Percentiles rank a stretch among this genome's conserved stretches.
Evolutionary conservation across 2,329 filamentous ascomycete genomes (phyloP).

Genomic region (Calonectria hawksworthii): DNA sequence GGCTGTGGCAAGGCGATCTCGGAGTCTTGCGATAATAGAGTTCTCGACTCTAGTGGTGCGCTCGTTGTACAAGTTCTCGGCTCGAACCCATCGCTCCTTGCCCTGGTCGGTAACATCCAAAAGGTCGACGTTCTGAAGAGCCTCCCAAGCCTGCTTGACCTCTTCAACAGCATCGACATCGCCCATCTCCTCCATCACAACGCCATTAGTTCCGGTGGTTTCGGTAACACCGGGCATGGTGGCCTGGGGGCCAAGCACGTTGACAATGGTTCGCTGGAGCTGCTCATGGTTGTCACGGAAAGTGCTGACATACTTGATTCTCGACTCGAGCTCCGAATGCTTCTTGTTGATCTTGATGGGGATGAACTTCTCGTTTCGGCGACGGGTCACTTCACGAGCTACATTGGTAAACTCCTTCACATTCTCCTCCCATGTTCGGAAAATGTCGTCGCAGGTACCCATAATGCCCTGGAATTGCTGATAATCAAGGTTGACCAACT

Average conservation of each 20-base stretch:
- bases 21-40: slow-evolving; percentile 94
- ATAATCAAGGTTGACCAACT: slow-evolving; percentile 93
- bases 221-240: slow-evolving; percentile 69
- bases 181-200: slow-evolving; percentile 92
- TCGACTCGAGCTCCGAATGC: slow-evolving; percentile 89
- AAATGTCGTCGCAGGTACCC: slow-evolving; percentile 86
- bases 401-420: slow-evolving; percentile 99
- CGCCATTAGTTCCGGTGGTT: slow-evolving; percentile 68
- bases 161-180: slow-evolving; percentile 98
- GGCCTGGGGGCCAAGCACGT: slow-evolving; percentile 87
- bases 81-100: slow-evolving; percentile 91
- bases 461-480: slow-evolving; percentile 90
- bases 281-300: slow-evolving; percentile 99
- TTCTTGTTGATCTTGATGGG: slow-evolving; percentile 95
- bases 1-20: slow-evolving; percentile 93
- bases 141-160: slow-evolving; percentile 93
- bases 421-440: slow-evolving; percentile 94
- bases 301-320: slow-evolving; percentile 92
- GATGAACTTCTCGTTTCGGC: slow-evolving; percentile 97
- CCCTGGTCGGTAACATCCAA: slow-evolving; percentile 92
- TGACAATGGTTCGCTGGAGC: slow-evolving; percentile 94
- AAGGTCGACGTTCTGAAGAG: slow-evolving; percentile 93
- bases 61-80: slow-evolving; percentile 97
- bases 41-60: slow-evolving; percentile 97
- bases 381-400: slow-evolving; percentile 92